Conservation (phyloP, 2,329 filamentous ascomycete genomes). For the Trichoderma lentiforme region DNA sequence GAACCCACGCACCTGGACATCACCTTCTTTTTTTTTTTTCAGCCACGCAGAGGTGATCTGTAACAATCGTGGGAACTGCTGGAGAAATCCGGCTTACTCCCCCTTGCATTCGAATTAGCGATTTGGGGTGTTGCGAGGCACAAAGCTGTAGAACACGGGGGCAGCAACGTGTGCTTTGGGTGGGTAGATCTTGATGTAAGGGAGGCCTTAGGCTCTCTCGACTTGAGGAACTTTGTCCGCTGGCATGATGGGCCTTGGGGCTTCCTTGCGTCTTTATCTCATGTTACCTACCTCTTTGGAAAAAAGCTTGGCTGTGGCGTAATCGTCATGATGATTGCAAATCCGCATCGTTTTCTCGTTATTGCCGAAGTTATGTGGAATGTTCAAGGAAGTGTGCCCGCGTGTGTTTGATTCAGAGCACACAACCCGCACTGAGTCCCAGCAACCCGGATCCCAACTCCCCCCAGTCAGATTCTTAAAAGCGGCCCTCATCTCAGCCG, state of each 20-base stretch:
- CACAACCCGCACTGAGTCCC: conserved; percentile 1
- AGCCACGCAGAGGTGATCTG: not conserved
- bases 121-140: not conserved
- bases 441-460: conserved; percentile 9
- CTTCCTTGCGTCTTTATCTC: not conserved
- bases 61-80: not conserved
- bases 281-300: not conserved
- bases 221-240: not conserved
- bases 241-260: not conserved
- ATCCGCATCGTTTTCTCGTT: not conserved
- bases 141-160: not conserved
- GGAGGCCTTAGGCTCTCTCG: not conserved
- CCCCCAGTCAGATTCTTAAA: conserved; percentile 10
- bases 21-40: not conserved
- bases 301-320: not conserved
- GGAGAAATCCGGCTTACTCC: not conserved
- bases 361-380: not conserved
- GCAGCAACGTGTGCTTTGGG: not conserved
- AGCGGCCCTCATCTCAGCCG: not conserved
- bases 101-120: not conserved
- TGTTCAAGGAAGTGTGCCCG: not conserved
- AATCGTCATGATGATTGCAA: not conserved
- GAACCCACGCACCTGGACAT: not conserved
- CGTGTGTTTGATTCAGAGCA: not conserved
- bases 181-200: not conserved